Percentiles rank a stretch among this genome's conserved stretches.
Conservation (phyloP, 2,329 filamentous ascomycete genomes). For the Cladosporium colombiae region DNA sequence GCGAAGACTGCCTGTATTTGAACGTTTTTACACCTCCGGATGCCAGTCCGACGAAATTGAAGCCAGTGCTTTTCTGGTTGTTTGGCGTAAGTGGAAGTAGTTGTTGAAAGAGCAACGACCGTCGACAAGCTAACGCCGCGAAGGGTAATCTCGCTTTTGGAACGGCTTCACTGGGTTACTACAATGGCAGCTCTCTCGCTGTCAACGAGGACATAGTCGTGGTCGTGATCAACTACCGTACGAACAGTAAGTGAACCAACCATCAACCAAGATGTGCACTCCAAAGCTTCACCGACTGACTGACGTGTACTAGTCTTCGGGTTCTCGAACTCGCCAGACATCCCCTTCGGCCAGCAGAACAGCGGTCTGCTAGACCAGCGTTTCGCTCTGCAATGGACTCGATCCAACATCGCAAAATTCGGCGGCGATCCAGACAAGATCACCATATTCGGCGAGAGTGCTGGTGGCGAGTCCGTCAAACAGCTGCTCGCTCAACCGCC, state of each 20-base stretch:
- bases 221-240: constrained; percentile 35
- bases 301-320: background rate
- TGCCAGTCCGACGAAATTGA: background rate
- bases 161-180: background rate
- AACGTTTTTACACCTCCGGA: background rate
- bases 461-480: constrained; percentile 48
- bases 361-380: background rate
- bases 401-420: constrained; percentile 43
- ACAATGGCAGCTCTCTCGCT: constrained; percentile 21
- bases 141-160: constrained; percentile 4
- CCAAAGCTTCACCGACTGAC: background rate
- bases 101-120: background rate
- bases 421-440: constrained; percentile 31
- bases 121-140: background rate
- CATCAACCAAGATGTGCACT: background rate
- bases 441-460: constrained; percentile 29
- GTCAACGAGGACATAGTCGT: constrained; percentile 45
- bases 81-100: background rate
- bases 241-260: constrained; percentile 44
- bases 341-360: background rate
- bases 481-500: constrained; percentile 19
- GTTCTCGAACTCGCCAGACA: background rate
- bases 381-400: background rate
- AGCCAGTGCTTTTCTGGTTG: constrained; percentile 39
- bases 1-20: background rate